Percentiles rank a stretch among this genome's conserved stretches.
Evolutionary conservation across 805 yeast genomes (phyloP).

Genomic region (Lachancea fermentati): DNA sequence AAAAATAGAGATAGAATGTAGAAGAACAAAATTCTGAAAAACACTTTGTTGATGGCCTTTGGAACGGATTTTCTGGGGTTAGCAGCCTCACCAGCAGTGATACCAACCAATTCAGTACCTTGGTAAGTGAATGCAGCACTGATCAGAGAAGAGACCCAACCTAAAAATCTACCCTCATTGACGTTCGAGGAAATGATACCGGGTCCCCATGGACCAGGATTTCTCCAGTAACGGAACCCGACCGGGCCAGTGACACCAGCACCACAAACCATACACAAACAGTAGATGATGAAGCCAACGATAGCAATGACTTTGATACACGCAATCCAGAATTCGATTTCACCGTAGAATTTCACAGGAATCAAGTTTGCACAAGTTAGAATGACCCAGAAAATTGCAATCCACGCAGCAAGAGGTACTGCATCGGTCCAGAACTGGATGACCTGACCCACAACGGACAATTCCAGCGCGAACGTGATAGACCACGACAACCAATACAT

Average conservation of each 20-base stretch:
- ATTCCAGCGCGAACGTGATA: slow-evolving; percentile 66
- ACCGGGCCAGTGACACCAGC: slow-evolving; percentile 63
- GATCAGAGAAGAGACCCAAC: slow-evolving; percentile 63
- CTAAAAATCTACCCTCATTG: slow-evolving; percentile 55
- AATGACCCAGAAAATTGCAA: slow-evolving; percentile 55
- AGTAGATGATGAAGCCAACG: slow-evolving; percentile 60
- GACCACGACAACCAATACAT: slow-evolving; percentile 77
- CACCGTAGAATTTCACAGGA: slow-evolving; percentile 69
- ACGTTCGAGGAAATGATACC: slow-evolving; percentile 48
- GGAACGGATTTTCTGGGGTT: slow-evolving; percentile 69
- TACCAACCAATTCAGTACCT: slow-evolving; percentile 72
- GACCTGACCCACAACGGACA: slow-evolving; percentile 65
- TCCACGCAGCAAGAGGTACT: slow-evolving; percentile 71
- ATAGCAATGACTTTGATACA: slow-evolving; percentile 61
- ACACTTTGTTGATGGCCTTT: slow-evolving; percentile 62
- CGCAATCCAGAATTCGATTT: slow-evolving; percentile 70
- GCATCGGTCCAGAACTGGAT: slow-evolving; percentile 58
- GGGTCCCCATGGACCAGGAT: slow-evolving; percentile 75
- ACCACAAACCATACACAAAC: slow-evolving; percentile 68
- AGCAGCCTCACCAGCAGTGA: slow-evolving; percentile 66
- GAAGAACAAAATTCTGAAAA: slow-evolving; percentile 58
- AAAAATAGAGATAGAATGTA: slow-evolving; percentile 61
- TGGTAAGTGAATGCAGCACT: slow-evolving; percentile 74
- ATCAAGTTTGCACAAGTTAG: slow-evolving; percentile 50
- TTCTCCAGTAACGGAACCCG: slow-evolving; percentile 75